These are phyloP conservation scores for Hemileccinum impolitum DNA, from an alignment of 768 basidiomycete species.

Conservation along the genomic window DNA sequence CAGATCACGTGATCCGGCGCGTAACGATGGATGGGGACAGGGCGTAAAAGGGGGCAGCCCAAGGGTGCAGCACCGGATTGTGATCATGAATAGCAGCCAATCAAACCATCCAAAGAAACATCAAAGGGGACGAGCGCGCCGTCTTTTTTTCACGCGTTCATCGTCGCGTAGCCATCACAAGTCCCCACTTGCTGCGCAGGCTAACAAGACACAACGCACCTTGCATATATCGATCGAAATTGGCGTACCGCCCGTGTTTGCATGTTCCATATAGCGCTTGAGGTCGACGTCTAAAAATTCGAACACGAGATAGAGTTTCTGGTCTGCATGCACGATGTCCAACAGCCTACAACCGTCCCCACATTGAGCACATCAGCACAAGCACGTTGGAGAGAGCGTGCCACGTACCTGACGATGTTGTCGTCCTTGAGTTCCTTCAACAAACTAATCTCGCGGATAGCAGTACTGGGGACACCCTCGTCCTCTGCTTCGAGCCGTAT, in stretches of 20 bases:
- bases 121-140: neutral
- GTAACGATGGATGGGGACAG: constrained; percentile 14
- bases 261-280: constrained; percentile 94
- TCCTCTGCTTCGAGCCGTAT: constrained; percentile 98
- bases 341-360: constrained; percentile 57
- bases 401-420: constrained; percentile 83
- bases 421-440: constrained; percentile 96
- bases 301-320: constrained; percentile 96
- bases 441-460: constrained; percentile 96
- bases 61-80: too few relatives aligned
- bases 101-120: constrained; percentile 11
- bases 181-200: constrained; percentile 2
- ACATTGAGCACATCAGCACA: constrained; percentile 6
- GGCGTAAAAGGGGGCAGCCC: too few relatives aligned
- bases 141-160: constrained; percentile 16
- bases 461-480: constrained; percentile 97
- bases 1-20: constrained; percentile 31
- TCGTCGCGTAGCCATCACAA: neutral
- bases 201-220: constrained; percentile 46
- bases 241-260: constrained; percentile 66
- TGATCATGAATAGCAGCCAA: neutral
- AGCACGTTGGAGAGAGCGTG: neutral
- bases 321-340: constrained; percentile 95
- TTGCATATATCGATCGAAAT: constrained; percentile 74
- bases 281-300: constrained; percentile 97